Evolutionary conservation across 2,329 filamentous ascomycete species (phyloP), one percentile per base, ranked within the genome.

Genomic region (Phoma herbarum): DNA sequence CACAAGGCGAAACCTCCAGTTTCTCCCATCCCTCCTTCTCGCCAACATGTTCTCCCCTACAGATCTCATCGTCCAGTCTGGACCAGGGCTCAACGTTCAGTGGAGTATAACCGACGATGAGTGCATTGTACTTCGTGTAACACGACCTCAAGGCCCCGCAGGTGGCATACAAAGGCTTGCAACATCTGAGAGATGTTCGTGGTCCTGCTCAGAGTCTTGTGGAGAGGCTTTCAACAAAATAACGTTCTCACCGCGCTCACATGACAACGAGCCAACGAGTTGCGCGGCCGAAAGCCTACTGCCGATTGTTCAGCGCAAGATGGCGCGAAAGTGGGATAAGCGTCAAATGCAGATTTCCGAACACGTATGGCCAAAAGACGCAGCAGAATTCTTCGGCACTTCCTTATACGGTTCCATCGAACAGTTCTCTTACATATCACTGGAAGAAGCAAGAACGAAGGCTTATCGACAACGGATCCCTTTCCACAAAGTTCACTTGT

Each of bases 151-250:
- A 20, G 41, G 41, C 22, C 16, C 41, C 25, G 9, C 41, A 25
- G 8, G 41, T 43, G 41, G 41, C 41, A 43, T 43, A 43, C 41
- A 43, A 20, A 43, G 41, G 41, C 12, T 43, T 3, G 16, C 41
- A n/a, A 20, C 41, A 43, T 16, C 41, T 20, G 25, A 43, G 25
- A 20, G 25, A 18, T 43, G 18, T 11, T 43, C 41, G 25, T 43
- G 41, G 41, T 43, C 41, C 16, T 7, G 41, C 41, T 43, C 41
- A 43, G 41, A 43, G 25, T 43, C 41, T n/a, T 43, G 41, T n/a
- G 41, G 41, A n/a, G 41, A 43, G 18, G 25, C 4, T 3, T 43
- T 43, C 41, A 43, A 43, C 12, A 43, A 43, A 20, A 43, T 43
- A 43, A n/a, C 16, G 3, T 43, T 43, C 12, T 43, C 41, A 23